phyloP scores from a whole-genome alignment of 2,329 filamentous ascomycete genomes.

The Sarocladium strictum region DNA sequence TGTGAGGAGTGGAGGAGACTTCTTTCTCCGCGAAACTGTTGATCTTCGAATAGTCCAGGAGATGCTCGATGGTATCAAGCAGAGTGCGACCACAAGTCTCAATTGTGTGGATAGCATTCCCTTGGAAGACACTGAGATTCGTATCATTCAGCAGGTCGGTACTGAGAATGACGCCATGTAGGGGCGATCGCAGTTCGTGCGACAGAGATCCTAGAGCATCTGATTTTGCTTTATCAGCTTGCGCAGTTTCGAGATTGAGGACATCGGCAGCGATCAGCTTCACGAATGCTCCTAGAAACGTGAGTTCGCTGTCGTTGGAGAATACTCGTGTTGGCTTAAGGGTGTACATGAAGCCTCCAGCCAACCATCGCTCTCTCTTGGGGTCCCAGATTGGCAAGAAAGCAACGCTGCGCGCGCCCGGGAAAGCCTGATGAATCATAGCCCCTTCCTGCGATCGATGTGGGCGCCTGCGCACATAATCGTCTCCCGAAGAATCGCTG shows the following conservation, averaged over 20 bases:
- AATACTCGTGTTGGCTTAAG: slow-evolving; percentile 35
- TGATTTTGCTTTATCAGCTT: slow-evolving; percentile 43
- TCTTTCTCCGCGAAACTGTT: slow-evolving; percentile 29
- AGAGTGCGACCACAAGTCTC: slow-evolving; percentile 45
- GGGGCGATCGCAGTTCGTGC: slow-evolving; percentile 54
- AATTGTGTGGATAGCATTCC: slow-evolving; percentile 41
- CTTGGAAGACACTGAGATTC: slow-evolving; percentile 37
- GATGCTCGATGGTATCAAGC: slow-evolving; percentile 47
- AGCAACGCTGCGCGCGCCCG: slow-evolving; percentile 37
- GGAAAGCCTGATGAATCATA: slow-evolving; percentile 29
- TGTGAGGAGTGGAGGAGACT: no score
- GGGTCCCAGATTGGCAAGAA: slow-evolving; percentile 44
- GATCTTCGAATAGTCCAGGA: slow-evolving; percentile 50
- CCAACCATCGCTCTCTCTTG: slow-evolving; percentile 39
- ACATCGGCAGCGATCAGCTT: slow-evolving; percentile 53
- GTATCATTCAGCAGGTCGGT: slow-evolving; percentile 50
- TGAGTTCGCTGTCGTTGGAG: slow-evolving; percentile 40
- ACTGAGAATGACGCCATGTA: slow-evolving; percentile 54
- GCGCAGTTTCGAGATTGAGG: slow-evolving; percentile 32
- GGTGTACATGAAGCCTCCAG: slow-evolving; percentile 45
- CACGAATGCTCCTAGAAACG: slow-evolving; percentile 44
- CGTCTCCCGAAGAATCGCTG: slow-evolving; percentile 22
- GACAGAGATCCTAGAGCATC: slow-evolving; percentile 55
- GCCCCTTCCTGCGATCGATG: slow-evolving; percentile 17
- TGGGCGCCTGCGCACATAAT: not conserved